Evolutionary conservation across 164 flowering plant genomes (phyloP), one percentile per base, ranked within the genome.

Genomic region (Tetracentron sinense): DNA sequence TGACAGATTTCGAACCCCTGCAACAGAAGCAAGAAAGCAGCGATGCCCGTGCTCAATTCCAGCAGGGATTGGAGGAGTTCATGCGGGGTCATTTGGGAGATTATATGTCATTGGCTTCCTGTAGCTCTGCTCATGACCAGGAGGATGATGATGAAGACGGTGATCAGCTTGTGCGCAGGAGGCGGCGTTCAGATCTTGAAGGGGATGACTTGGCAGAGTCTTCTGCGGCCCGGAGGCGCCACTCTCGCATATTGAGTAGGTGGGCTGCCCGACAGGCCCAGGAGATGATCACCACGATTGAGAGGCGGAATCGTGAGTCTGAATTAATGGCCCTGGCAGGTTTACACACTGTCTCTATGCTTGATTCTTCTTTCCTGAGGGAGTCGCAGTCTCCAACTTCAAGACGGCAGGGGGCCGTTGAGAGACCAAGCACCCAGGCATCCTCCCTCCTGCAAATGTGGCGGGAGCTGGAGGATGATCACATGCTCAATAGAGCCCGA

Each of bases 241-340:
- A 87, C 38, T 88, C 99, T 0, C 76, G 92, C 54, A 85, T 92
- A 67, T 82, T 95, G 80, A 82, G 94, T 62, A 68, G 91, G 64
- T 95, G 97, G 99, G 99, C 93, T 42, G 98, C 96, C 0, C 60
- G 97, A 50, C 99, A 95, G 72, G 97, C 99, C 0, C 91, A 90
- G 75, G 97, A 92, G 67, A 95, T 95, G 98, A 90, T 95, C 11
- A 92, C 99, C 0, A 89, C 99, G 0, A 83, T 95, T 28, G 99
- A 95, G 82, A 86, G 97, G 80, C 77, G 96, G 72, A 92, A 88
- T 53, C 83, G 91, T 1, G 98, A 95, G 74, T 75, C 92, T 0
- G 99, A 95, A 75, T 73, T 95, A 78, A 85, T 90, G 90, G 97
- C 99, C 22, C 92, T 95, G 26, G 96, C 99, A 15, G 88, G 97